Percentiles rank a stretch among this genome's conserved stretches.
These are phyloP conservation scores for Hirschfeldia incana DNA, from an alignment of 345 rosid genomes.

Conservation along the genomic window DNA sequence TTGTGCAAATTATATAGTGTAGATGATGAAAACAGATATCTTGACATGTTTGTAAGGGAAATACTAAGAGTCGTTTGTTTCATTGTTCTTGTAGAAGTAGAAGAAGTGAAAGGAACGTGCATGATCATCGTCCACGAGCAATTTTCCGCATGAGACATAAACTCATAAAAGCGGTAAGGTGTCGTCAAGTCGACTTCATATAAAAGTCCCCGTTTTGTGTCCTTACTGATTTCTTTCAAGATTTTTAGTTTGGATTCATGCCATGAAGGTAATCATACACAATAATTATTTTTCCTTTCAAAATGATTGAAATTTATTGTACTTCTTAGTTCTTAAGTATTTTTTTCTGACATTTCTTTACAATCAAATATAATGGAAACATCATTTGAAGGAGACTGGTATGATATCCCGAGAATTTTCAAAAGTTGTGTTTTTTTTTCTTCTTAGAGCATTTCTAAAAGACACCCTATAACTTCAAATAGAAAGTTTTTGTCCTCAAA, in stretches of 20 bases:
- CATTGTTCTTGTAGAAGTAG: not conserved
- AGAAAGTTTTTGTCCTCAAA: too few species aligned
- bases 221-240: conserved; percentile 13
- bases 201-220: conserved; percentile 23
- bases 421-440: too few species aligned
- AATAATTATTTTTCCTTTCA: not conserved
- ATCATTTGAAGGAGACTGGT: not conserved
- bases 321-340: not conserved
- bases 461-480: too few species aligned
- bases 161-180: conserved; percentile 22
- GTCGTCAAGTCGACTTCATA: conserved; percentile 1
- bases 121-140: conserved; percentile 17
- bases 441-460: too few species aligned
- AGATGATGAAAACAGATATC: not conserved
- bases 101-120: conserved; percentile 13
- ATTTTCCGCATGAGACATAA: conserved; percentile 25
- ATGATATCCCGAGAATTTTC: too few species aligned
- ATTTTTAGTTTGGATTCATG: conserved; percentile 12
- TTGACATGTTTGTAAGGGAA: not conserved
- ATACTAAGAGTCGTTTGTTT: not conserved
- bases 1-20: not conserved
- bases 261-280: not conserved
- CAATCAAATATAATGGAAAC: not conserved
- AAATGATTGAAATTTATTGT: not conserved
- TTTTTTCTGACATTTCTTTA: not conserved